Conservation (phyloP, 139 green algal species). For the Zygnema cylindricum region DNA sequence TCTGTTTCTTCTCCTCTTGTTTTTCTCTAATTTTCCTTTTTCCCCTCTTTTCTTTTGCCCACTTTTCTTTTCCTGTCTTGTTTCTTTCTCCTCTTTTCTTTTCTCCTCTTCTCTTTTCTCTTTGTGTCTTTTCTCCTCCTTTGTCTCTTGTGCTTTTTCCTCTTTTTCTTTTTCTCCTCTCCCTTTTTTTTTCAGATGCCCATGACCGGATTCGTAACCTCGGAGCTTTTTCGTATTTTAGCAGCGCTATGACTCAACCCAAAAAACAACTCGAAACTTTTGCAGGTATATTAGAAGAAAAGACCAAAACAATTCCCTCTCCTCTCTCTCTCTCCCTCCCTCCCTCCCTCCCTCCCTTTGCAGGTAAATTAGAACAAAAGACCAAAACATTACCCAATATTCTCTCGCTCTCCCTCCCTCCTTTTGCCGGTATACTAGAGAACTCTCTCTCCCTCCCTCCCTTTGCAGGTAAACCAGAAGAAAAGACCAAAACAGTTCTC, state of each 20-base stretch:
- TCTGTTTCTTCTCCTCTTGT: no score
- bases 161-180: background rate
- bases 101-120: background rate
- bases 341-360: slow-evolving; percentile 6
- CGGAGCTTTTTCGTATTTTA: slow-evolving; percentile 77
- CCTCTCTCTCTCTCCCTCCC: background rate
- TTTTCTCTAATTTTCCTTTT: no score
- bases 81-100: background rate
- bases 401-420: no score
- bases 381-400: background rate
- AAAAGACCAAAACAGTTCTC: no score
- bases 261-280: slow-evolving; percentile 76
- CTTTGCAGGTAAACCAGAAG: no score
- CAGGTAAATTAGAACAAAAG: background rate
- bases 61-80: no score
- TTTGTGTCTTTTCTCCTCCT: background rate
- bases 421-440: no score
- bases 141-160: background rate
- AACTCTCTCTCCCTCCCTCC: no score
- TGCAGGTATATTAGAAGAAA: no score
- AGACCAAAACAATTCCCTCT: no score
- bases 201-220: slow-evolving; percentile 64
- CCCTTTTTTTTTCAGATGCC: slow-evolving; percentile 62
- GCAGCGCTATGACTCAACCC: slow-evolving; percentile 72
- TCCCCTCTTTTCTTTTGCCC: no score